phyloP scores from a whole-genome alignment of 495 filamentous ascomycete species.

The Aspergillus campestris region DNA sequence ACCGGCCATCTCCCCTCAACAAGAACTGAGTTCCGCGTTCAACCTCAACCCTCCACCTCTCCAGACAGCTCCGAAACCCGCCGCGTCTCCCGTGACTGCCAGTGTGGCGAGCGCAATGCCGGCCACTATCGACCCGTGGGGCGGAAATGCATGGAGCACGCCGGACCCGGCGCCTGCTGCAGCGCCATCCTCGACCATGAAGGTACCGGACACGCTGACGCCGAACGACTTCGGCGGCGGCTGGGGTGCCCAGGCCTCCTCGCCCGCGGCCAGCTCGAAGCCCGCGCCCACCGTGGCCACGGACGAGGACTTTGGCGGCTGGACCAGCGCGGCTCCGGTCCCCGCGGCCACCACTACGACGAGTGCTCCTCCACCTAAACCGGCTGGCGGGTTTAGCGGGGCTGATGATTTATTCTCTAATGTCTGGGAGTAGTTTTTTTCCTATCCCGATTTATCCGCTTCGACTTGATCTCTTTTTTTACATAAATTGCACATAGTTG shows the following conservation, averaged over 20 bases:
- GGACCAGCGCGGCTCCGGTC: conserved; percentile 62
- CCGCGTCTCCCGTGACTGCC: conserved; percentile 22
- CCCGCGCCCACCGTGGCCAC: conserved; percentile 56
- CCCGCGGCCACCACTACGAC: conserved; percentile 31
- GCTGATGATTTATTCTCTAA: conserved; percentile 87
- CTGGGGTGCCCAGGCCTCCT: conserved; percentile 40
- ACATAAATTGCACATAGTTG: conserved; percentile 9
- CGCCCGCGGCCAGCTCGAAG: conserved; percentile 27
- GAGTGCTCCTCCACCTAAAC: conserved; percentile 29
- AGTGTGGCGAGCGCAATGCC: conserved; percentile 25
- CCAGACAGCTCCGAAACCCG: conserved; percentile 33
- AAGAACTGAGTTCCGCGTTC: conserved; percentile 58
- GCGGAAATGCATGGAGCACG: conserved; percentile 43
- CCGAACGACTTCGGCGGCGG: conserved; percentile 43
- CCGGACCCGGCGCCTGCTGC: conserved; percentile 33
- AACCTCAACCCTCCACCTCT: conserved; percentile 59
- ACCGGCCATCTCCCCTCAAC: conserved; percentile 27
- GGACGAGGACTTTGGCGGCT: conserved; percentile 92
- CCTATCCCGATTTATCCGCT: conserved; percentile 4
- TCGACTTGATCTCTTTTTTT: background rate
- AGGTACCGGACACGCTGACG: conserved; percentile 38
- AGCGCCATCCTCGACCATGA: conserved; percentile 35
- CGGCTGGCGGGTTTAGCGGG: conserved; percentile 55
- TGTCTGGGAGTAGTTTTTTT: conserved; percentile 63
- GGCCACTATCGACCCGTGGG: conserved; percentile 40